These are phyloP conservation scores for Pseudozyma thailandica DNA, from an alignment of 1,284 basidiomycete genomes.

Conservation along the genomic window DNA sequence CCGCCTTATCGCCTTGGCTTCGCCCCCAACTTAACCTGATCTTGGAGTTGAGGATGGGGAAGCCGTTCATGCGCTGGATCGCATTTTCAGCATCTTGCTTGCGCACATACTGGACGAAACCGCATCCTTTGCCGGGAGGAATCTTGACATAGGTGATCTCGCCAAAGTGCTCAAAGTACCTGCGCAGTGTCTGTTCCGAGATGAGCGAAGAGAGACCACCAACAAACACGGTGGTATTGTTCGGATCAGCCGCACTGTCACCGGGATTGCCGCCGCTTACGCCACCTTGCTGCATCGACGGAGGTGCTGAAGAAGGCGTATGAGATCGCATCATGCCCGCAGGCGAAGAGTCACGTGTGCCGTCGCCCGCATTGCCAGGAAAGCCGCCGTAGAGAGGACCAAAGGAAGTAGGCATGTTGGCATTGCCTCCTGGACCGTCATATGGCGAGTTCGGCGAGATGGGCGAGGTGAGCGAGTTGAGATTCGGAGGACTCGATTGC, in stretches of 20 bases:
- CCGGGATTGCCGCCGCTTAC: slow-evolving; percentile 16
- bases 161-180: slow-evolving; percentile 65
- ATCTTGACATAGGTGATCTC: slow-evolving; percentile 78
- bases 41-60: slow-evolving; percentile 83
- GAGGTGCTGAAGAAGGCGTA: slow-evolving; percentile 37
- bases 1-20: slow-evolving; percentile 66
- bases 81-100: slow-evolving; percentile 91
- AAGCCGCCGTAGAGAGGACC: slow-evolving; percentile 33
- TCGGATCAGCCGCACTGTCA: slow-evolving; percentile 62
- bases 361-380: slow-evolving; percentile 18
- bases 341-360: slow-evolving; percentile 24
- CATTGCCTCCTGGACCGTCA: slow-evolving; percentile 10
- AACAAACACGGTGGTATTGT: slow-evolving; percentile 67
- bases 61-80: slow-evolving; percentile 95
- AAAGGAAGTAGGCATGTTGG: slow-evolving; percentile 22
- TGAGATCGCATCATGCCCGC: slow-evolving; percentile 31
- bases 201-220: slow-evolving; percentile 64
- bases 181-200: slow-evolving; percentile 62
- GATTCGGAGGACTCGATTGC: slow-evolving; percentile 24
- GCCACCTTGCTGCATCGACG: slow-evolving; percentile 8
- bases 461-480: slow-evolving; percentile 25
- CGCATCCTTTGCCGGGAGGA: slow-evolving; percentile 92
- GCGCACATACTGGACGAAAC: slow-evolving; percentile 91
- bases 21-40: slow-evolving; percentile 93
- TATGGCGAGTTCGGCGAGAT: slow-evolving; percentile 31